Conservation (phyloP, 495 filamentous ascomycete species). For the Pyrenula massariospora region DNA sequence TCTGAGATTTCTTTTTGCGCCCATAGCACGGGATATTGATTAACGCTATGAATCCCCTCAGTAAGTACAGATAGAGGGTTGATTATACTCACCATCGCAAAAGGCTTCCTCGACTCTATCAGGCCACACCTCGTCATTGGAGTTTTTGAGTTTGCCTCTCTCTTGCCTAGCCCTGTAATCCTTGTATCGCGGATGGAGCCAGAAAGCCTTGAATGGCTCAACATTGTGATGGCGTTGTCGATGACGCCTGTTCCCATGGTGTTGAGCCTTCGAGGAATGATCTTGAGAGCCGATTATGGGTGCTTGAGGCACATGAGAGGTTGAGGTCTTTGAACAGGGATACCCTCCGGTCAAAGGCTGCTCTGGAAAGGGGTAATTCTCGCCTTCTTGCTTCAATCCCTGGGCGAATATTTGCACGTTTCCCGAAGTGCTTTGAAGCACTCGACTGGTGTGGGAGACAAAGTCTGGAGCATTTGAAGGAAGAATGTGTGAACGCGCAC, state of each 20-base stretch:
- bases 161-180: conserved; percentile 62
- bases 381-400: conserved; percentile 17
- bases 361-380: conserved; percentile 27
- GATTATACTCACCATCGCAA: conserved; percentile 58
- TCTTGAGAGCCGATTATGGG: conserved; percentile 13
- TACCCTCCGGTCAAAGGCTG: conserved; percentile 24
- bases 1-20: conserved; percentile 60
- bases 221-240: background rate
- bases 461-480: conserved; percentile 29
- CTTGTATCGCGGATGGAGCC: conserved; percentile 13
- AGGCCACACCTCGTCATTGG: conserved; percentile 62
- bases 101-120: conserved; percentile 78
- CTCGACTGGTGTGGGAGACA: conserved; percentile 28
- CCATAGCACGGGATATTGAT: conserved; percentile 69
- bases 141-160: conserved; percentile 34
- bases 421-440: conserved; percentile 36
- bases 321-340: conserved; percentile 11
- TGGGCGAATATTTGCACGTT: conserved; percentile 37
- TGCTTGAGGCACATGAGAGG: conserved; percentile 17
- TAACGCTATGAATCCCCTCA: conserved; percentile 44
- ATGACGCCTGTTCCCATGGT: background rate
- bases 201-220: background rate
- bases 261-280: background rate
- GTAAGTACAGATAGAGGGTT: background rate
- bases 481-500: conserved; percentile 32